These are phyloP conservation scores for Coniosporium apollinis DNA, from an alignment of 495 filamentous ascomycete genomes.

Conservation along the genomic window DNA sequence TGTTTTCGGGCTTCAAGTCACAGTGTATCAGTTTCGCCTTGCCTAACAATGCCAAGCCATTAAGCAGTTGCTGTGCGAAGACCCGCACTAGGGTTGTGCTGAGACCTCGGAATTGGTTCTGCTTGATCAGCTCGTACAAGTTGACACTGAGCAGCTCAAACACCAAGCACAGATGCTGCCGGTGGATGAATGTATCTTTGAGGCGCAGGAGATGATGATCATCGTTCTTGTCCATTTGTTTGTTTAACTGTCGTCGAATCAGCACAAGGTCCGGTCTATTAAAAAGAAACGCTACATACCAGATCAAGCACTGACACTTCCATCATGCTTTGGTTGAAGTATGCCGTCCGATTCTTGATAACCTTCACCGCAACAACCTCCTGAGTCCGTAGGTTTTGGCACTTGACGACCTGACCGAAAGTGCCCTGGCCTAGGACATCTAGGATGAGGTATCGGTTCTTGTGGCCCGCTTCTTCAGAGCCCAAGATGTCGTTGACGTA, in stretches of 20 bases:
- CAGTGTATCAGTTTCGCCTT: conserved; percentile 97
- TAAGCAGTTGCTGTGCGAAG: conserved; percentile 93
- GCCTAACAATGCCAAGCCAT: conserved; percentile 80
- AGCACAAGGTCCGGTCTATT: background rate
- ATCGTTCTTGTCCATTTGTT: conserved; percentile 96
- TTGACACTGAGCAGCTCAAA: conserved; percentile 98
- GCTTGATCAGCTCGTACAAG: conserved; percentile 96
- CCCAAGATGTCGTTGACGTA: conserved; percentile 99
- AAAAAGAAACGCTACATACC: too few relatives aligned
- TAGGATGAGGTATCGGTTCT: conserved; percentile 97
- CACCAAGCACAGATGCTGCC: conserved; percentile 92
- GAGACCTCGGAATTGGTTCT: conserved; percentile 95
- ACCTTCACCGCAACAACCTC: conserved; percentile 99
- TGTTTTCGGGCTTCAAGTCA: conserved; percentile 97
- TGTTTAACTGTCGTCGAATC: conserved; percentile 56
- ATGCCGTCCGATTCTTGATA: conserved; percentile 97
- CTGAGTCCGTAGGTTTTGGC: conserved; percentile 93
- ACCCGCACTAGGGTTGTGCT: conserved; percentile 96
- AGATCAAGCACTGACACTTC: conserved; percentile 95
- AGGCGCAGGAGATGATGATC: conserved; percentile 92
- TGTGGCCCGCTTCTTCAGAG: conserved; percentile 93
- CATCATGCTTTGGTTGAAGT: conserved; percentile 99
- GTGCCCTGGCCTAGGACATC: conserved; percentile 97
- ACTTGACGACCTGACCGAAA: conserved; percentile 99
- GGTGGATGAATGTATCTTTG: conserved; percentile 97